phyloP scores from a whole-genome alignment of 1,284 basidiomycete species.

The Mycosarcoma mackinlayi region DNA sequence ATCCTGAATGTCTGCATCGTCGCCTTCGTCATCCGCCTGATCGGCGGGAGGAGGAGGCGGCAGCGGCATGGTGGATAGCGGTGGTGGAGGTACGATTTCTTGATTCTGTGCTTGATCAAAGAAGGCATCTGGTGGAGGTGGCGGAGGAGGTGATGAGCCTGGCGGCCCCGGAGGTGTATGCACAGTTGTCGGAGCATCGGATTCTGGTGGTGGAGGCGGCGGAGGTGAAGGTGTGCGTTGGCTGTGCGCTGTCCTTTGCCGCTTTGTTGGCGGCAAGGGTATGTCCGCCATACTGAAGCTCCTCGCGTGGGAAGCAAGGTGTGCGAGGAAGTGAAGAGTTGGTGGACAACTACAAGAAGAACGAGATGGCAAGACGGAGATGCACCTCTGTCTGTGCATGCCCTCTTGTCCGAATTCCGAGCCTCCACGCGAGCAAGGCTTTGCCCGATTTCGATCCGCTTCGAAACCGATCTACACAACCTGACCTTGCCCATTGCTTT shows the following conservation, averaged over 20 bases:
- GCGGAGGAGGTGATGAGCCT: slow-evolving; percentile 32
- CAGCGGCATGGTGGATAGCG: slow-evolving; percentile 12
- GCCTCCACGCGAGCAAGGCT: slow-evolving; percentile 28
- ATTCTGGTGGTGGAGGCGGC: slow-evolving; percentile 27
- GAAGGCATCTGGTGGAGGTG: slow-evolving; percentile 35
- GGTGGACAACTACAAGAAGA: slow-evolving; percentile 4
- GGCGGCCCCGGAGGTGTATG: slow-evolving; percentile 13
- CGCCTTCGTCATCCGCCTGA: slow-evolving; percentile 20
- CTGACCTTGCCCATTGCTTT: no score
- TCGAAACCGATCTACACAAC: no score
- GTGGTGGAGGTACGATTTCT: slow-evolving; percentile 32
- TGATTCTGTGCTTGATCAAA: slow-evolving; percentile 21
- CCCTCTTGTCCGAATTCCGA: slow-evolving; percentile 3
- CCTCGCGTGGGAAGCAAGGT: not conserved
- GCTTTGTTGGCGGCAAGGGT: slow-evolving; percentile 14
- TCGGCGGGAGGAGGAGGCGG: slow-evolving; percentile 37
- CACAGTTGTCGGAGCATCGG: slow-evolving; percentile 5
- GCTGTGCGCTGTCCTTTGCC: slow-evolving; percentile 17
- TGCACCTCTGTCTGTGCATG: not conserved
- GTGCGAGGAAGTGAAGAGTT: not conserved
- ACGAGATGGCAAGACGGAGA: slow-evolving; percentile 10
- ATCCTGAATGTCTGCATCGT: slow-evolving; percentile 39
- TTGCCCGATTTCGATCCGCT: slow-evolving; percentile 13
- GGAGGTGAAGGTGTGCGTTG: slow-evolving; percentile 11
- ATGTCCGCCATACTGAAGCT: slow-evolving; percentile 2